Conservation (phyloP, 2,329 filamentous ascomycete species). For the Ceratocystis colombiana region DNA sequence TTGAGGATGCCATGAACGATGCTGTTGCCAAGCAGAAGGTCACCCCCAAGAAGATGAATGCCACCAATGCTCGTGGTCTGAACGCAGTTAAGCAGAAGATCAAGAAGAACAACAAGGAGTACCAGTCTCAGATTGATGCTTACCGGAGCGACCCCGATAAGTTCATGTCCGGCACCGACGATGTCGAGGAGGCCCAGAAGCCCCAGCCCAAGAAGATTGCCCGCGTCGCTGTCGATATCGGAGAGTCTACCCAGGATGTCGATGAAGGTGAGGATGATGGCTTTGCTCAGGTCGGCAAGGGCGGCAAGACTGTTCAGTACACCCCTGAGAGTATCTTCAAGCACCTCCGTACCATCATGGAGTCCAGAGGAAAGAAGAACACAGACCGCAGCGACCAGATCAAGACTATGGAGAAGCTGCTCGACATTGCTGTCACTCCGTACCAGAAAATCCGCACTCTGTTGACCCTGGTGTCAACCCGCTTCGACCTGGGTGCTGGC, state of each 20-base stretch:
- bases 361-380: constrained; percentile 98
- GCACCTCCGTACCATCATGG: constrained; percentile 83
- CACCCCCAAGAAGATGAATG: constrained; percentile 96
- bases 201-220: constrained; percentile 38
- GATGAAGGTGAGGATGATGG: constrained; percentile 64
- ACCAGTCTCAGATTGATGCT: constrained; percentile 73
- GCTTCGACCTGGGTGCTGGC: constrained; percentile 80
- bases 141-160: constrained; percentile 77
- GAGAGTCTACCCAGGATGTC: constrained; percentile 38
- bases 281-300: constrained; percentile 79
- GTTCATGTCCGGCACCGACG: constrained; percentile 78
- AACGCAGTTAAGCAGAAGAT: constrained; percentile 97
- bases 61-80: constrained; percentile 81
- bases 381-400: constrained; percentile 93
- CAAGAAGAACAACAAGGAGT: constrained; percentile 97
- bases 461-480: constrained; percentile 79
- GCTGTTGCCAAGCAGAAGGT: constrained; percentile 92
- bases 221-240: constrained; percentile 37
- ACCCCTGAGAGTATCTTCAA: constrained; percentile 98
- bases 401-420: constrained; percentile 90
- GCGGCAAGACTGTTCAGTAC: constrained; percentile 80
- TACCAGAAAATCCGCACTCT: constrained; percentile 93
- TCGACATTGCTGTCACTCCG: constrained; percentile 77
- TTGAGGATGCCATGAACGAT: constrained; percentile 92
- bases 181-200: constrained; percentile 42